Evolutionary conservation across 108 stramenopile species (phyloP), one percentile per base, ranked within the genome.

Genomic region (Ochromonas danica): DNA sequence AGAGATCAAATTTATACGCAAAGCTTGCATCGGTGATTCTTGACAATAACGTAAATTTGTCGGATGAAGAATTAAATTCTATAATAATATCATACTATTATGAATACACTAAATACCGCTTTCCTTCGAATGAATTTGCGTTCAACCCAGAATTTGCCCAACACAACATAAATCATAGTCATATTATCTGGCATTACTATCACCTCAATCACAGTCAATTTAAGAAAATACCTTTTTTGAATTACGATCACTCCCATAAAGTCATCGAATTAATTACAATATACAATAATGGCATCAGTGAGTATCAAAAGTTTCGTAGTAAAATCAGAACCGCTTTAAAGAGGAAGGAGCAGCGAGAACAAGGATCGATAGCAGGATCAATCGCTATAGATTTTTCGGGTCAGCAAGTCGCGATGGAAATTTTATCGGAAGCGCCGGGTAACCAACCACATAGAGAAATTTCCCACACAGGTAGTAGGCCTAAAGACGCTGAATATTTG

Each of bases 51-150:
- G 51, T 57, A 57, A 57, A 57, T 57, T 57, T 57, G 51, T 57
- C 51, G 51, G 51, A 57, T 57, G 51, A 57, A 57, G 51, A 57
- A 57, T 57, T 57, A 57, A 57, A 57, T 57, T 57, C 51, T 57
- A 57, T 57, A 57, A 57, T 57, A 57, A 57, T 57, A 57, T 57
- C 51, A 57, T 57, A 57, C 51, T 57, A 57, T 57, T 57, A 57
- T 57, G 51, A 57, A 57, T 57, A 57, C 51, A 57, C 51, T 57
- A 57, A 57, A 57, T 57, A 57, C 51, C 51, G 51, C 51, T 57
- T 57, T 57, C 51, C 51, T 57, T 57, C 51, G 51, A 57, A 57
- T 57, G 51, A 57, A 57, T 57, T 57, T 57, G 51, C 51, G 51
- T 57, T 57, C 51, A 57, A 57, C 51, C 51, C 51, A 57, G 51